A percentile compares a stretch with the other conserved stretches of the same genome.
These are phyloP conservation scores for Kwoniella dejecticola DNA, from an alignment of 768 basidiomycete genomes.

Conservation along the genomic window DNA sequence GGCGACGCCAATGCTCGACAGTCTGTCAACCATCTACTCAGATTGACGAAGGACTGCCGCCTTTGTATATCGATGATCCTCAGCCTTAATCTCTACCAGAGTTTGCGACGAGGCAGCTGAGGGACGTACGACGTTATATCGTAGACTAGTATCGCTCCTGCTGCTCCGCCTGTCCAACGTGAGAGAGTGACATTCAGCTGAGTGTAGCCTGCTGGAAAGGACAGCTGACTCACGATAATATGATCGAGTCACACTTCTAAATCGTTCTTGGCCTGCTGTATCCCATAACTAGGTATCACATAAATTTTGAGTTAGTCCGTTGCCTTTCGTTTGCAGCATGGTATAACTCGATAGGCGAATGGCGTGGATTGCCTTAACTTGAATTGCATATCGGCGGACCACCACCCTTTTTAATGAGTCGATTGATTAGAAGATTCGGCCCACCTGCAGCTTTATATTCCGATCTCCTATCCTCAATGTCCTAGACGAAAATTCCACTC, in stretches of 20 bases:
- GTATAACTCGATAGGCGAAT: too few relatives aligned
- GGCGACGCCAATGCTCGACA: slow-evolving; percentile 90
- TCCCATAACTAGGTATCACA: slow-evolving; percentile 75
- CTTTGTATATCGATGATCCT: too few relatives aligned
- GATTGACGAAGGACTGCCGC: slow-evolving; percentile 79
- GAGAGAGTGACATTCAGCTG: not conserved
- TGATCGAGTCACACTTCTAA: slow-evolving; percentile 80
- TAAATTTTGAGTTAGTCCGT: too few relatives aligned
- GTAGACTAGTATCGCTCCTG: slow-evolving; percentile 56
- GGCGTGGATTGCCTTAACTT: too few relatives aligned
- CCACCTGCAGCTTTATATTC: slow-evolving; percentile 89
- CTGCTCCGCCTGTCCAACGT: slow-evolving; percentile 65
- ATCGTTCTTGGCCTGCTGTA: slow-evolving; percentile 94
- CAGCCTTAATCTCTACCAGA: too few relatives aligned
- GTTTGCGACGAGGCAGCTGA: too few relatives aligned
- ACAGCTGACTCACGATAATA: slow-evolving; percentile 66
- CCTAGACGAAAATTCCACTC: slow-evolving; percentile 95
- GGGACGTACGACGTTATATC: slow-evolving; percentile 58
- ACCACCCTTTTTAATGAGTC: too few relatives aligned
- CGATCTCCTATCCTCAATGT: slow-evolving; percentile 92
- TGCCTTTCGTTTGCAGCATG: too few relatives aligned
- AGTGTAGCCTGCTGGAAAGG: not conserved
- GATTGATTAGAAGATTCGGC: too few relatives aligned
- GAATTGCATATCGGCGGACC: too few relatives aligned
- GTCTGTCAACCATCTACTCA: slow-evolving; percentile 88